Conservation (phyloP, 1,284 basidiomycete species). For the Cryptococcus sp. region DNA sequence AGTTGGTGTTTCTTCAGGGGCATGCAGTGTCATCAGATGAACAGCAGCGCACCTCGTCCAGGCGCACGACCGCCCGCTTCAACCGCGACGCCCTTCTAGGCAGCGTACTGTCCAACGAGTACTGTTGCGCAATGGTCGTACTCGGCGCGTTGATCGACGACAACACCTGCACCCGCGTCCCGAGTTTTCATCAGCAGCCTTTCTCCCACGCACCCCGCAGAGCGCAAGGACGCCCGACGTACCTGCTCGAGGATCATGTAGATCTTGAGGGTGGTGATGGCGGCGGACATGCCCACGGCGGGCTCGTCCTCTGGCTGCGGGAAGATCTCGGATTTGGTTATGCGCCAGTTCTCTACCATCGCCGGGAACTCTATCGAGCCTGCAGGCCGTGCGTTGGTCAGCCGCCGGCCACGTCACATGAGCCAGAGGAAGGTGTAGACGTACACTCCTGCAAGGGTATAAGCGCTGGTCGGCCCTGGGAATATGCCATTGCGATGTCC, state of each 20-base stretch:
- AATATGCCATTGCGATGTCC: constrained; percentile 12
- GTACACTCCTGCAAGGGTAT: constrained; percentile 11
- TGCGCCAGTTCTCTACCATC: constrained; percentile 9
- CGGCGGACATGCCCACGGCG: constrained; percentile 8
- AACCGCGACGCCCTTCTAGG: constrained; percentile 2
- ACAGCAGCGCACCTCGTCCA: constrained; percentile 6
- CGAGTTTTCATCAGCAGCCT: neutral
- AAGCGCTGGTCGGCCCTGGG: constrained; percentile 14
- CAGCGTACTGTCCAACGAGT: constrained; percentile 1
- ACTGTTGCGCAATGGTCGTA: constrained; percentile 7
- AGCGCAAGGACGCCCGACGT: no score
- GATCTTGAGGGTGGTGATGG: constrained; percentile 11
- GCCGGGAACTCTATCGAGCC: constrained; percentile 13
- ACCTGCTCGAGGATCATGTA: constrained; percentile 15
- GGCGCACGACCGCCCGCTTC: constrained; percentile 2
- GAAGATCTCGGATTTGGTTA: constrained; percentile 12
- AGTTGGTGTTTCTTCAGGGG: neutral
- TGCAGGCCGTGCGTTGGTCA: neutral
- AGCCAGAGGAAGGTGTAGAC: neutral
- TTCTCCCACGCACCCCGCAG: no score
- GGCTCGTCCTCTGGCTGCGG: constrained; percentile 12
- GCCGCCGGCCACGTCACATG: no score
- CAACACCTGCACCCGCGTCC: neutral
- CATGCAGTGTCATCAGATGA: neutral
- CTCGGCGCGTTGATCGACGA: constrained; percentile 12